Conservation (phyloP, 176 grass and related monocot species). For the Eleusine indica region DNA sequence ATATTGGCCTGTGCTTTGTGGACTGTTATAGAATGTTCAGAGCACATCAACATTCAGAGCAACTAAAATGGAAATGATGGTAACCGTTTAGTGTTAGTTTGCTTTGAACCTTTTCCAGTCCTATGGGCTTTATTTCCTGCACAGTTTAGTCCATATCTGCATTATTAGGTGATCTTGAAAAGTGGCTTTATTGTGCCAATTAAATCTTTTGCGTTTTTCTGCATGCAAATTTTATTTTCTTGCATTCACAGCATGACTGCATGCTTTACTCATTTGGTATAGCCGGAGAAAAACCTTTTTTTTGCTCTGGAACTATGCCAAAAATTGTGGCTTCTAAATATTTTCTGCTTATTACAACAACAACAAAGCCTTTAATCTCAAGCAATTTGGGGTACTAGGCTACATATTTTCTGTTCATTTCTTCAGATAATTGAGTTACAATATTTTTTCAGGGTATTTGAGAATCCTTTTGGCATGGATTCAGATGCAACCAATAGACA, state of each 20-base stretch:
- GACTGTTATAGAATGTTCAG: not conserved
- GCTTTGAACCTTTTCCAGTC: slow-evolving; percentile 7
- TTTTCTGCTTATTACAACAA: not conserved
- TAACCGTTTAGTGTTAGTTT: not conserved
- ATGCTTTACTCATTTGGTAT: not conserved
- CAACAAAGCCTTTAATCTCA: no score
- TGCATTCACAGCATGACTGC: not conserved
- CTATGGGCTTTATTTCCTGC: not conserved
- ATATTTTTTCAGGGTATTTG: slow-evolving; percentile 48
- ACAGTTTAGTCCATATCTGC: not conserved
- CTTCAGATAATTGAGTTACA: slow-evolving; percentile 16
- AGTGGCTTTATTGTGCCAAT: not conserved
- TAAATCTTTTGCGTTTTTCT: not conserved
- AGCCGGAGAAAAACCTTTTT: not conserved
- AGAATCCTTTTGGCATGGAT: slow-evolving; percentile 39
- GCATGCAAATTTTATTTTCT: not conserved
- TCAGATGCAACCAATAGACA: slow-evolving; percentile 37
- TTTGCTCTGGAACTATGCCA: not conserved
- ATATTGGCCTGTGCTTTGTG: not conserved
- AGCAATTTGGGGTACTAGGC: not conserved
- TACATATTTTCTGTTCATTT: slow-evolving; percentile 3
- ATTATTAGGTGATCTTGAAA: not conserved
- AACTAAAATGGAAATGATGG: not conserved
- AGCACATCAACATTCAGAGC: not conserved
- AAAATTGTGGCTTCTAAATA: not conserved